phyloP scores from a whole-genome alignment of 129 eudicot genomes.

The Artemisia annua region DNA sequence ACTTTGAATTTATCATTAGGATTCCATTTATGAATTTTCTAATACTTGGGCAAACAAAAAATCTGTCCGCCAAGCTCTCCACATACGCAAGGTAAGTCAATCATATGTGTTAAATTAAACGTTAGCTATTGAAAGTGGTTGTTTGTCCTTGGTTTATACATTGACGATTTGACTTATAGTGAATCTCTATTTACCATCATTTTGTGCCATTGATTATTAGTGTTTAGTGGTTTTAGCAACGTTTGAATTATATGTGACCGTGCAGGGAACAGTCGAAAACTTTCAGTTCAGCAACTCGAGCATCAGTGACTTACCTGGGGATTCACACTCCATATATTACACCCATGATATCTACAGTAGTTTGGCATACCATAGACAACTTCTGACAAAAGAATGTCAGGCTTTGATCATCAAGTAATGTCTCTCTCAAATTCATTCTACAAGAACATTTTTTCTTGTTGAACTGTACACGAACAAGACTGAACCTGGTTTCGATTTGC shows the following conservation, averaged over 20 bases:
- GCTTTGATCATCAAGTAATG: constrained; percentile 38
- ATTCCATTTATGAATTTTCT: constrained; percentile 20
- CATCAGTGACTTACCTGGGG: constrained; percentile 20
- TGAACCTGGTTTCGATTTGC: too few species aligned
- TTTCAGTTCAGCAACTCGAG: constrained; percentile 22
- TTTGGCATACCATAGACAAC: constrained; percentile 17
- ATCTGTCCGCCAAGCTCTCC: constrained; percentile 46
- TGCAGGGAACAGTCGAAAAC: constrained; percentile 25
- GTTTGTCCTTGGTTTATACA: background rate
- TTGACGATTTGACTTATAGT: background rate
- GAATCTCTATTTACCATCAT: background rate
- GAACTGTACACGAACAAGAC: background rate
- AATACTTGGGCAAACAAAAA: constrained; percentile 43
- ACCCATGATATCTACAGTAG: constrained; percentile 32
- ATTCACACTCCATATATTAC: constrained; percentile 20
- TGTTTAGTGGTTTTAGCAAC: background rate
- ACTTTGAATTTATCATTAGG: constrained; percentile 15
- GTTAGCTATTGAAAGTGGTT: too few species aligned
- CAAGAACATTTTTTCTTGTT: background rate
- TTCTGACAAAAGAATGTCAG: constrained; percentile 18
- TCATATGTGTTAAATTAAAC: background rate
- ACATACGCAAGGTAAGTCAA: constrained; percentile 41
- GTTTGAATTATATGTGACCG: background rate
- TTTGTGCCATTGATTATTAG: background rate
- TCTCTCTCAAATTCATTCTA: background rate